These are phyloP conservation scores for Rhizopogon roseolus DNA, from an alignment of 768 basidiomycete species.

Conservation along the genomic window DNA sequence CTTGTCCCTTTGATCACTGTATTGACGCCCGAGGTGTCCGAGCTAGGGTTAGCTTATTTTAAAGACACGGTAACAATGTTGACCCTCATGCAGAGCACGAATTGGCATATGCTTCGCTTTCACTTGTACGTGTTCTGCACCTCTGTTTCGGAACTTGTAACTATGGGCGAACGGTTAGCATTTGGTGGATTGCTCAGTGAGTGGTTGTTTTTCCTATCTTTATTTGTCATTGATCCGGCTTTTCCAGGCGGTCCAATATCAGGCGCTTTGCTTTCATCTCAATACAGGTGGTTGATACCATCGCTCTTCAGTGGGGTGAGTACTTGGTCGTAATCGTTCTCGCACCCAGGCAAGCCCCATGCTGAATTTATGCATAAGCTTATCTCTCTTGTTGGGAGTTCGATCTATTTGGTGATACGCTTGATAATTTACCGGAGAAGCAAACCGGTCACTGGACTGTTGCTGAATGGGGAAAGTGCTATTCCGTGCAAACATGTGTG, in stretches of 20 bases:
- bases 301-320: slow-evolving; percentile 45
- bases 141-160: neutral
- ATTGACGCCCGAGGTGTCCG: slow-evolving; percentile 39
- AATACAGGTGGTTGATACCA: slow-evolving; percentile 54
- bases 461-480: no score
- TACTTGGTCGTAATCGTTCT: neutral
- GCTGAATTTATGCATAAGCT: neutral
- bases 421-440: neutral
- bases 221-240: neutral
- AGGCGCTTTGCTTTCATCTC: slow-evolving; percentile 46
- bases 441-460: no score
- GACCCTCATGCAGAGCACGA: slow-evolving; percentile 18
- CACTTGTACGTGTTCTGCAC: slow-evolving; percentile 25
- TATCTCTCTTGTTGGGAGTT: neutral
- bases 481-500: no score
- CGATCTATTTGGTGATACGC: neutral
- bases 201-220: neutral
- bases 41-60: slow-evolving; percentile 38
- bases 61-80: neutral
- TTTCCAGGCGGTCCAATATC: slow-evolving; percentile 47
- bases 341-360: neutral
- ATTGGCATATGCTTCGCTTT: slow-evolving; percentile 47
- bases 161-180: slow-evolving; percentile 6
- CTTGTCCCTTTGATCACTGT: slow-evolving; percentile 41
- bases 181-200: slow-evolving; percentile 17